Percentiles rank a stretch among this genome's conserved stretches.
Evolutionary conservation across 164 flowering plant species (phyloP).

Genomic region (Warburgia ugandensis): DNA sequence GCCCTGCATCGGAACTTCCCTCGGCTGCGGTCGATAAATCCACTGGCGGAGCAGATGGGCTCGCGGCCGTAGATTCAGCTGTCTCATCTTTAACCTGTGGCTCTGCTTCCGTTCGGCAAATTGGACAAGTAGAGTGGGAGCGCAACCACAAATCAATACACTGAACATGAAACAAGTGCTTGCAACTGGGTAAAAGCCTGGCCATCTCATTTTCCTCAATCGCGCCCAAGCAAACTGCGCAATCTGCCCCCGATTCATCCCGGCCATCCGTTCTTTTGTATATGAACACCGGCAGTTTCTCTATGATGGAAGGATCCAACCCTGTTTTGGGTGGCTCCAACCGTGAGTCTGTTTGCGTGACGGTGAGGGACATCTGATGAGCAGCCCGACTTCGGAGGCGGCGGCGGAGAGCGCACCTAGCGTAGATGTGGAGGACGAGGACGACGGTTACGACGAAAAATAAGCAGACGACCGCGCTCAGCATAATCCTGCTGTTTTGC

Average conservation of each 20-base stretch:
- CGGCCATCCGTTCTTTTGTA: slow-evolving; percentile 12
- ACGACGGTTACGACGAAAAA: slow-evolving; percentile 20
- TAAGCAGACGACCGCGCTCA: slow-evolving; percentile 25
- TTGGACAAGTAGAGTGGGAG: slow-evolving; percentile 37
- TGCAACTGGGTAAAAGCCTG: slow-evolving; percentile 39
- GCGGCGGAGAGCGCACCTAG: slow-evolving; percentile 22
- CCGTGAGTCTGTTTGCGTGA: slow-evolving; percentile 1
- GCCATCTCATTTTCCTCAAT: slow-evolving; percentile 28
- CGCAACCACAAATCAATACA: slow-evolving; percentile 49
- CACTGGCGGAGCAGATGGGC: slow-evolving; percentile 14
- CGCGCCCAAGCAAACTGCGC: slow-evolving; percentile 37
- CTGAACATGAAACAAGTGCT: slow-evolving; percentile 41
- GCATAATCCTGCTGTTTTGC: slow-evolving; percentile 22
- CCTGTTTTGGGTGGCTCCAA: slow-evolving; percentile 21
- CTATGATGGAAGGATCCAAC: slow-evolving; percentile 28
- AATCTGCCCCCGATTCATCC: slow-evolving; percentile 17
- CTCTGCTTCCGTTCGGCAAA: slow-evolving; percentile 39
- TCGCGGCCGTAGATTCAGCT: slow-evolving; percentile 7
- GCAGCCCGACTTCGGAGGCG: slow-evolving; percentile 19
- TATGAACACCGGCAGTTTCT: slow-evolving; percentile 26
- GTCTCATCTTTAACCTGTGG: slow-evolving; percentile 7
- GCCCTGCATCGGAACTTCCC: slow-evolving; percentile 7
- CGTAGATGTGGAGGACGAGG: slow-evolving; percentile 29
- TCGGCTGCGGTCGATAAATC: slow-evolving; percentile 3
- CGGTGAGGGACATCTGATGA: slow-evolving; percentile 7